Evolutionary conservation across 306 rosid species (phyloP).

Genomic region (Rosa chinensis): DNA sequence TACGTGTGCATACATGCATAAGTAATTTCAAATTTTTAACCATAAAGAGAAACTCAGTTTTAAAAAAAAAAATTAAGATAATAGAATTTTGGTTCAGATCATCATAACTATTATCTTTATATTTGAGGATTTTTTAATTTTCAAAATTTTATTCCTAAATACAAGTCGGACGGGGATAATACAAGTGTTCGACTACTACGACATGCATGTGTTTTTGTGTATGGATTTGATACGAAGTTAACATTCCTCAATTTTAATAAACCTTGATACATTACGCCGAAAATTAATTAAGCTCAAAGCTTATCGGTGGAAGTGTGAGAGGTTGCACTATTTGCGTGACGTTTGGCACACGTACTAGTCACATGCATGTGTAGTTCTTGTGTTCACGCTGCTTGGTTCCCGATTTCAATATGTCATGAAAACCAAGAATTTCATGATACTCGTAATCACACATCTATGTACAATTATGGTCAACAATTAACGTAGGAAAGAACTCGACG

Average conservation of each 20-base stretch:
- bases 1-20: no score
- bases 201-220: background rate
- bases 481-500: background rate
- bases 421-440: background rate
- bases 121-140: no score
- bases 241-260: background rate
- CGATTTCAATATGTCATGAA: background rate
- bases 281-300: background rate
- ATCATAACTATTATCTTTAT: no score
- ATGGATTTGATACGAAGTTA: background rate
- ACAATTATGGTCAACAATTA: background rate
- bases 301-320: background rate
- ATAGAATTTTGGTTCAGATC: no score
- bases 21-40: no score
- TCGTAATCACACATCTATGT: background rate
- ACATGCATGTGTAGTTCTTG: background rate
- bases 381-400: background rate
- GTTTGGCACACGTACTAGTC: background rate
- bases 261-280: background rate
- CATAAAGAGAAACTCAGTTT: no score
- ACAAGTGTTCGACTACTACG: no score
- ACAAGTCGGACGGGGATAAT: no score
- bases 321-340: background rate
- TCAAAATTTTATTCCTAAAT: no score
- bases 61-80: no score